Percentiles rank a stretch among this genome's conserved stretches.
Conservation (phyloP, 2,329 filamentous ascomycete genomes). For the Aulographum hederae region DNA sequence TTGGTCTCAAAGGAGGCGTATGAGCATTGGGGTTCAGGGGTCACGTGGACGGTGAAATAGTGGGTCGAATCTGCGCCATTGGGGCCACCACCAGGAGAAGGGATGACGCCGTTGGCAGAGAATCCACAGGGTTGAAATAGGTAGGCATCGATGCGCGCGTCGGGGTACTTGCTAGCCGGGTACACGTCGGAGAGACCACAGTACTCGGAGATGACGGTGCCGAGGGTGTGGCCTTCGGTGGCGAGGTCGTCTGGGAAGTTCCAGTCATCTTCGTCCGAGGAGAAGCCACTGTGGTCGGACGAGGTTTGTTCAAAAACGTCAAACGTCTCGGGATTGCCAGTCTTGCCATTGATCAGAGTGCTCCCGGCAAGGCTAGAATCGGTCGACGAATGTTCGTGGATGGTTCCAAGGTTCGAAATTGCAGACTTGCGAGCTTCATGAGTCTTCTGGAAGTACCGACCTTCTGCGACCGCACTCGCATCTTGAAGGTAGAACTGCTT, state of each 20-base stretch:
- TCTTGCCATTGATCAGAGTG: constrained; percentile 13
- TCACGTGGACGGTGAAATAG: constrained; percentile 98
- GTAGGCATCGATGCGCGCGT: constrained; percentile 87
- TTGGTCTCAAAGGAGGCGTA: constrained; percentile 98
- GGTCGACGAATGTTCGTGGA: constrained; percentile 29
- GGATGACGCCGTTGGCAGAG: constrained; percentile 90
- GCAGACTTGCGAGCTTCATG: constrained; percentile 43
- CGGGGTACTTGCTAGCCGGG: constrained; percentile 69
- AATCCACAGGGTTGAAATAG: constrained; percentile 94
- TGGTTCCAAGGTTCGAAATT: constrained; percentile 38
- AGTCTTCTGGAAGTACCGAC: constrained; percentile 53
- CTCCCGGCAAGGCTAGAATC: constrained; percentile 17
- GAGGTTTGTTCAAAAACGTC: constrained; percentile 64
- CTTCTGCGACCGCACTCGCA: constrained; percentile 80
- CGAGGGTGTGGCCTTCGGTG: constrained; percentile 85
- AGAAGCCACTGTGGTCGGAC: constrained; percentile 40
- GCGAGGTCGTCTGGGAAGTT: constrained; percentile 56
- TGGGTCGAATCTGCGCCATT: constrained; percentile 33
- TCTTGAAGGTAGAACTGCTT: constrained; percentile 55
- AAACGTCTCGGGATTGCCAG: constrained; percentile 6
- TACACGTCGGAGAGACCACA: constrained; percentile 86
- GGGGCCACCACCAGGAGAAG: constrained; percentile 25
- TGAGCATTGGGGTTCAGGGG: constrained; percentile 88
- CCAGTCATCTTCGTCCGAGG: constrained; percentile 36
- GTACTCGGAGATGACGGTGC: constrained; percentile 75